These are phyloP conservation scores for Chlorella sp. DNA, from an alignment of 139 green algal genomes.

Conservation along the genomic window DNA sequence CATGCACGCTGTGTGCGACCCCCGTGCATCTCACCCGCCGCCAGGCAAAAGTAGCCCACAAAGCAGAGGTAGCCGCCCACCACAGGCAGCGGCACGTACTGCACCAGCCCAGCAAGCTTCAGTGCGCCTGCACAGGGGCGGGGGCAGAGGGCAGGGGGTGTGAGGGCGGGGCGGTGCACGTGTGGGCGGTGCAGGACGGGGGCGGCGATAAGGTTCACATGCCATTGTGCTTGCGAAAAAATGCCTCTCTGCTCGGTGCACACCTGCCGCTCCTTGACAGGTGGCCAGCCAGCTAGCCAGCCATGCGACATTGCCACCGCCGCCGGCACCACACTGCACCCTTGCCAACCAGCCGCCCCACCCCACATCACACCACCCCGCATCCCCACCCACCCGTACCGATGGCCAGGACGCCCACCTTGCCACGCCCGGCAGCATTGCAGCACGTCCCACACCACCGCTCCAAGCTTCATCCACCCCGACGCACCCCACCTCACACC, in stretches of 20 bases:
- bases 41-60: conserved; percentile 77
- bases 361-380: not conserved
- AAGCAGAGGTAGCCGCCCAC: conserved; percentile 67
- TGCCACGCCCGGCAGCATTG: too few species aligned
- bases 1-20: too few species aligned
- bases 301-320: not conserved
- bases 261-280: too few species aligned
- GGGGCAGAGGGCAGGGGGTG: not conserved
- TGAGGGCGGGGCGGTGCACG: not conserved
- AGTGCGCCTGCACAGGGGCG: conserved; percentile 66
- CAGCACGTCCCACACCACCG: too few species aligned
- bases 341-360: not conserved
- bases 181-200: not conserved
- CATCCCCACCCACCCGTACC: conserved; percentile 74
- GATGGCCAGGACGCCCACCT: conserved; percentile 74
- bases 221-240: too few species aligned
- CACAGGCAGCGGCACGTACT: conserved; percentile 83
- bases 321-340: not conserved
- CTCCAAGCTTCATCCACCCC: too few species aligned
- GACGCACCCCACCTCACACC: too few species aligned
- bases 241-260: too few species aligned
- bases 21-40: conserved; percentile 46
- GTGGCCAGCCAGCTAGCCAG: too few species aligned
- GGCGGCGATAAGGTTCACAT: not conserved
- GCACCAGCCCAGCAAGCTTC: conserved; percentile 74